phyloP scores from a whole-genome alignment of 2,329 filamentous ascomycete species.

The Diplodia sapinea region DNA sequence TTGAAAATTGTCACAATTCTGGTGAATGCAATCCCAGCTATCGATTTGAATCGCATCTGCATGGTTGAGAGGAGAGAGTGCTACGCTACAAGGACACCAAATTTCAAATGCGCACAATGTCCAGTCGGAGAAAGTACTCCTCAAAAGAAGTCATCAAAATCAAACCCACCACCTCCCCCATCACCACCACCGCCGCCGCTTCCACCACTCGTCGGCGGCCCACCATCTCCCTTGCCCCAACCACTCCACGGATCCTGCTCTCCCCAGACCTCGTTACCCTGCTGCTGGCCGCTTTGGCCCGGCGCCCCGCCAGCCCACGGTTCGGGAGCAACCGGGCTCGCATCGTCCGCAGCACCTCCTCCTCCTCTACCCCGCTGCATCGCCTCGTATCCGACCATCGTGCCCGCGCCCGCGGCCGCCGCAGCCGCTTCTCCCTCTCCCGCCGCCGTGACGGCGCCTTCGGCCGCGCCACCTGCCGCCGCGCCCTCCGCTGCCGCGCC shows the following conservation, averaged over 20 bases:
- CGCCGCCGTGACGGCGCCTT: conserved; percentile 43
- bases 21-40: not conserved
- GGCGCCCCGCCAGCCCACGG: conserved; percentile 36
- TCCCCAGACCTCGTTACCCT: conserved; percentile 38
- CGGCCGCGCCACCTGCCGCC: conserved; percentile 48
- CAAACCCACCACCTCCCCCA: conserved; percentile 11
- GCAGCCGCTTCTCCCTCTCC: conserved; percentile 45
- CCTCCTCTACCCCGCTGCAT: conserved; percentile 60
- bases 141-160: not conserved
- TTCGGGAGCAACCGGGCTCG: conserved; percentile 41
- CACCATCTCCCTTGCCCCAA: not conserved
- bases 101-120: no score
- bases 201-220: conserved; percentile 8
- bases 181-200: conserved; percentile 4
- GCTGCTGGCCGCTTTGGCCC: conserved; percentile 31
- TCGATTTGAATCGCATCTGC: not conserved
- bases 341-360: conserved; percentile 37
- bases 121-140: no score
- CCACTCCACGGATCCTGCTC: conserved; percentile 40
- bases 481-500: conserved; percentile 41
- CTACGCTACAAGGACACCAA: not conserved
- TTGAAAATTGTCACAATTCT: not conserved
- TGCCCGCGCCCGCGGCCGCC: conserved; percentile 58
- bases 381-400: conserved; percentile 68
- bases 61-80: not conserved